Percentiles rank a stretch among this genome's conserved stretches.
phyloP scores from a whole-genome alignment of 345 rosid genomes.

The Murraya koenigii region DNA sequence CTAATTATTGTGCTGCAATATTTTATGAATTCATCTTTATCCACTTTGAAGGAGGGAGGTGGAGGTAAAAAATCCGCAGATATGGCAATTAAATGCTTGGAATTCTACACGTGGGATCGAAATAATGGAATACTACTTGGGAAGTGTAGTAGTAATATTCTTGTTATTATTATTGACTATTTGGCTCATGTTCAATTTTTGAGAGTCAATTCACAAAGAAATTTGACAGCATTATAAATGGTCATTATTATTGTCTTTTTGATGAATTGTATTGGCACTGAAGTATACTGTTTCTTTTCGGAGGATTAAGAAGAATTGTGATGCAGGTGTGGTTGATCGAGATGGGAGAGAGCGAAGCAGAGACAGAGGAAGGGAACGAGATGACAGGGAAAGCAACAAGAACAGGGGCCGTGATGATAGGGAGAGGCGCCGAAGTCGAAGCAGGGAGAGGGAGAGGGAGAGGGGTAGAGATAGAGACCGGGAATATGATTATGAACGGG shows the following conservation, averaged over 20 bases:
- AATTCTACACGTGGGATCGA: not conserved
- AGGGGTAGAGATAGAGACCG: constrained; percentile 50
- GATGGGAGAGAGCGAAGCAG: constrained; percentile 81
- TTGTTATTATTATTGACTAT: not conserved
- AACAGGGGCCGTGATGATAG: constrained; percentile 53
- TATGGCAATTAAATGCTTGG: not conserved
- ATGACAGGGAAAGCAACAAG: constrained; percentile 50
- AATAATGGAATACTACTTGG: not conserved
- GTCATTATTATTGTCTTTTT: not conserved
- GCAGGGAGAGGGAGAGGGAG: constrained; percentile 68
- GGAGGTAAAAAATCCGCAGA: not conserved
- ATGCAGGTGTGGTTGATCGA: constrained; percentile 55
- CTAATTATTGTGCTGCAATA: not conserved
- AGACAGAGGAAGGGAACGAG: constrained; percentile 76
- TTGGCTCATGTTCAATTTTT: not conserved
- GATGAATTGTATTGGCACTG: not conserved
- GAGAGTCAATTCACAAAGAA: not conserved
- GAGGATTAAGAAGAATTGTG: not conserved
- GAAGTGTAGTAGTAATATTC: not conserved
- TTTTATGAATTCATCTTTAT: not conserved
- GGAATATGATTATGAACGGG: constrained; percentile 51
- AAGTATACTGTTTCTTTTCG: not conserved
- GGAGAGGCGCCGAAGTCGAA: constrained; percentile 70
- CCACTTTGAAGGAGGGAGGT: not conserved
- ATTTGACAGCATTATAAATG: not conserved